Percentiles rank a stretch among this genome's conserved stretches.
These are phyloP conservation scores for Amphirosellinia nigrospora DNA, from an alignment of 495 filamentous ascomycete genomes.

Conservation along the genomic window DNA sequence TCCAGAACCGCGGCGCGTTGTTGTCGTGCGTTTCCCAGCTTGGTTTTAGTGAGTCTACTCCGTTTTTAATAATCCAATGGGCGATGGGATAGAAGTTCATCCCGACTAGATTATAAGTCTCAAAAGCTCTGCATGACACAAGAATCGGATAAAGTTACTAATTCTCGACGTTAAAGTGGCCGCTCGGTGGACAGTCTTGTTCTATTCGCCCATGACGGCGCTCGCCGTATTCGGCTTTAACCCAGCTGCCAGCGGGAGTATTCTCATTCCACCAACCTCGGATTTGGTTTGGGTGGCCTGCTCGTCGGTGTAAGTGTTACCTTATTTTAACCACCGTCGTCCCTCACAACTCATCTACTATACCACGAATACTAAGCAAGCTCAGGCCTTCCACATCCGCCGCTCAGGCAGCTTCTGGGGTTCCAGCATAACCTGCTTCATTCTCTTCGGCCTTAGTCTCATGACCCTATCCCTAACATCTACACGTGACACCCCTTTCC, in stretches of 20 bases:
- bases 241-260: conserved; percentile 69
- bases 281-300: conserved; percentile 73
- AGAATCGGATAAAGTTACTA: neutral
- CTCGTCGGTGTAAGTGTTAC: conserved; percentile 58
- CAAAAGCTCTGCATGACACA: neutral
- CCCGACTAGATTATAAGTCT: neutral
- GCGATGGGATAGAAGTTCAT: neutral
- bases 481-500: conserved; percentile 50
- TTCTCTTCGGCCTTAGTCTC: conserved; percentile 60
- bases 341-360: neutral
- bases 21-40: conserved; percentile 72
- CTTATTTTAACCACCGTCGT: neutral
- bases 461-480: conserved; percentile 57
- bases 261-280: conserved; percentile 78
- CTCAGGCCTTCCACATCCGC: conserved; percentile 68
- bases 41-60: conserved; percentile 54
- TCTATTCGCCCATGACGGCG: conserved; percentile 76
- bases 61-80: neutral
- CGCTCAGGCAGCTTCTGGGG: conserved; percentile 69
- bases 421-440: conserved; percentile 60
- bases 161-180: conserved; percentile 52
- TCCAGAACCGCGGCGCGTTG: conserved; percentile 67
- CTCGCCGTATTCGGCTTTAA: conserved; percentile 70
- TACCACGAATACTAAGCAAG: neutral
- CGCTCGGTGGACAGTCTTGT: conserved; percentile 76